Base-by-base conservation (phyloP, 176 grass and related monocot species). In the Ensete ventricosum region DNA sequence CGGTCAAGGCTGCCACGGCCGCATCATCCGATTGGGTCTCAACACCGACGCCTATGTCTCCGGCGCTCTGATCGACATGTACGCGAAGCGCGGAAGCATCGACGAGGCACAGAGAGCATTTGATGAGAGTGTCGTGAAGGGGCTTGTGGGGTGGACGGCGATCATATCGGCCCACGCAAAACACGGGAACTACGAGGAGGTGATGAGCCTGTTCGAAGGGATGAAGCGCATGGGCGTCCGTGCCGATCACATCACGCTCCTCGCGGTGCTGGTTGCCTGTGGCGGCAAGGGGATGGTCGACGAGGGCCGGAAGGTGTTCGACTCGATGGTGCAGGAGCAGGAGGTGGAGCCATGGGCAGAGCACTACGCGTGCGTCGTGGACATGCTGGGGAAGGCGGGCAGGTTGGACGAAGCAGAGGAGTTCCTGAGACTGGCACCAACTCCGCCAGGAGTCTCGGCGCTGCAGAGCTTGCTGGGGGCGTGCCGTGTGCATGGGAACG, bases 61-160 rank as follows among this genome's bases (percentile, higher is more conserved):
- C 1, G 87, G 81, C 50, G 81, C 94, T 1, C 88, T 98, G 57
- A 91, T 98, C 21, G 88, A 98, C 88, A 84, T 98, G 94, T 98
- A 93, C 26, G 94, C 86, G 0, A 98, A 93, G 80, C 82, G 79
- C 10, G 94, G 94, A 23, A 85, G 78, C 83, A 71, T 93, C 69
- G 85, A 84, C 53, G 88, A 87, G 62, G 82, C 94, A 11, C 11
- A 78, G 67, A 85, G 69, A 80, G 87, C 57, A 48, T 98, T 98
- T 54, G 8, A 70, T 3, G 82, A 83, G 84, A 66, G 80, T 1
- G 53, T 17, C 22, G 20, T 55, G 22, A 79, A 65, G 72, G 82
- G 84, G 70, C 84, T 87, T 9, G 75, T 93, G 11, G 69, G 84
- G 21, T 93, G 90, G 90, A 98, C 86, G 22, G 80, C 82, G 1